These are phyloP conservation scores for Saposhnikovia divaricata DNA, from an alignment of 129 eudicot genomes.

Conservation along the genomic window DNA sequence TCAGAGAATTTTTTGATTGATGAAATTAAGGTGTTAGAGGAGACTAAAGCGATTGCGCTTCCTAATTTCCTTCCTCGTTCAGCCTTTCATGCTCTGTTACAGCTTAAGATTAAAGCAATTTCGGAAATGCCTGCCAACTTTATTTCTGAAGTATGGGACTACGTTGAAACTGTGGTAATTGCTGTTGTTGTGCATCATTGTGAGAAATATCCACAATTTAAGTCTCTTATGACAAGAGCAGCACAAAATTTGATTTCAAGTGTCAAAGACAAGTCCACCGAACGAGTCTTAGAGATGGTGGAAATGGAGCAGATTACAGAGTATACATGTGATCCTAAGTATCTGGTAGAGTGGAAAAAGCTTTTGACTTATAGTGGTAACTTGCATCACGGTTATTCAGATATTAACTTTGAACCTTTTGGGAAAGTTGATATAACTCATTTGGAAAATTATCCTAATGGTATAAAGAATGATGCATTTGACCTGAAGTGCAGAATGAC, in stretches of 20 bases:
- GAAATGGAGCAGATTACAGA: background rate
- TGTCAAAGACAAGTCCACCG: background rate
- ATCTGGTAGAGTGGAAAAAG: background rate
- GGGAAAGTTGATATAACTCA: background rate
- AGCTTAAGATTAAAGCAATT: background rate
- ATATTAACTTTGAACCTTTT: background rate
- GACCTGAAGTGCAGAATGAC: background rate
- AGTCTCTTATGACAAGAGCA: background rate
- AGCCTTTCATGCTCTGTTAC: background rate
- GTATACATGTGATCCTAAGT: background rate
- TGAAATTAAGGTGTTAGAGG: background rate
- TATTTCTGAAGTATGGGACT: background rate
- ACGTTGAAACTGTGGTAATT: background rate
- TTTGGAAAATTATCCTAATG: background rate
- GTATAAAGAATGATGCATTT: background rate
- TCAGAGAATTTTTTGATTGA: background rate
- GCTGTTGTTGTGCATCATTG: background rate
- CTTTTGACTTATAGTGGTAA: background rate
- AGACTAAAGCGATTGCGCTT: background rate
- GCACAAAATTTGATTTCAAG: background rate
- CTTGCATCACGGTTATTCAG: background rate
- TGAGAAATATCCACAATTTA: background rate
- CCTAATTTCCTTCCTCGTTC: slow-evolving; percentile 6
- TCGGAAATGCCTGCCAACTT: background rate
- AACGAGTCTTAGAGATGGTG: background rate